Base-by-base conservation (phyloP, 352 stramenopile species). In the Pythium insidiosum region DNA sequence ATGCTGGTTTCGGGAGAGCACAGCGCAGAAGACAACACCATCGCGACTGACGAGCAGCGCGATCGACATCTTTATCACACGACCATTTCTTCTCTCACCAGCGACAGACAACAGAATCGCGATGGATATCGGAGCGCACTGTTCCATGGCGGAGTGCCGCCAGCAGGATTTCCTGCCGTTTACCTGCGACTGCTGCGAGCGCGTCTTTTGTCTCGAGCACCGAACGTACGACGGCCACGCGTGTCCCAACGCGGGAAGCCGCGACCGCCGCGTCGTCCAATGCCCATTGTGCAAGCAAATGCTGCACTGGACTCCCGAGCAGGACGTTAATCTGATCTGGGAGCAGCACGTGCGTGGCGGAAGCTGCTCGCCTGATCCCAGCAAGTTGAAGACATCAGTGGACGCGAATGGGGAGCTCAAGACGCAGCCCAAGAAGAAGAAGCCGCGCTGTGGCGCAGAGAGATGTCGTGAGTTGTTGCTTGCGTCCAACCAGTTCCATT, bases 91-190 rank as follows among this genome's bases (percentile, higher is more conserved):
- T n/a, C n/a, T n/a, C n/a, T n/a, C n/a, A n/a, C n/a, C n/a, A n/a
- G n/a, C n/a, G n/a, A n/a, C n/a, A n/a, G n/a, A n/a, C n/a, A n/a
- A n/a, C n/a, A n/a, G n/a, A n/a, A n/a, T n/a, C n/a, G n/a, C 20
- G 7, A 85, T 91, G 73, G 78, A 91, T 53, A 61, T 91, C 12
- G 78, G 78, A 30, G 60, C 63, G 21, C 78, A 91, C 47, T 91
- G 78, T 52, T 76, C 62, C 33, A 57, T 84, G 5, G 61, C 63
- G 9, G 59, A 68, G 13, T 91, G 78, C 46, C 59, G 76, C 38
- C 78, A 91, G 50, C 63, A 83, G 51, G 82, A 94, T 50, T 94
- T 94, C 45, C 58, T 94, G 22, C 82, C 82, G 3, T 94, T 94
- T 60, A 74, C 57, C 24, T 94, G 82, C 59, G 78, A 94, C 61